Conservation (phyloP, 116 monocot genomes). For the Cymodocea nodosa region DNA sequence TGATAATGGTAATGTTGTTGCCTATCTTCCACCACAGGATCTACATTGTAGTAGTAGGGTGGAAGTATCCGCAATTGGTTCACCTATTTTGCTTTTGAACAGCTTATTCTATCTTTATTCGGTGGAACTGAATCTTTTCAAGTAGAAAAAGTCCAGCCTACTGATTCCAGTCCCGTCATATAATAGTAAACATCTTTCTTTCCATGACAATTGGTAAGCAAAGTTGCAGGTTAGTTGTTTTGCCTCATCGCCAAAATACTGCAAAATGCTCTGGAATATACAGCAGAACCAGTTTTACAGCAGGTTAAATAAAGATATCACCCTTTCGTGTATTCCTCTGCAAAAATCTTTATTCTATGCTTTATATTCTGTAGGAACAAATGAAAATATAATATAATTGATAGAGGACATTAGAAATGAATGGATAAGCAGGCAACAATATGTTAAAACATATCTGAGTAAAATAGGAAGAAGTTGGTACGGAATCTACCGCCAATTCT, state of each 20-base stretch:
- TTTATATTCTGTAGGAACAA: slow-evolving; percentile 33
- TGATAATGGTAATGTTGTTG: no score
- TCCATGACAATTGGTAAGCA: no score
- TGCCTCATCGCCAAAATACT: background rate
- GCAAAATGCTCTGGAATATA: background rate
- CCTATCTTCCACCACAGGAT: no score
- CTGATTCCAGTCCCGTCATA: no score
- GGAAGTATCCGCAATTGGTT: no score
- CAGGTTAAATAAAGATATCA: slow-evolving; percentile 6
- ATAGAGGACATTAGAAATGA: background rate
- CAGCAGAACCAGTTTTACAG: background rate
- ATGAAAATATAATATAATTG: slow-evolving; percentile 1
- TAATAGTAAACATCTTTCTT: no score
- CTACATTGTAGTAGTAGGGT: no score
- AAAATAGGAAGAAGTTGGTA: background rate
- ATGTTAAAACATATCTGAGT: background rate
- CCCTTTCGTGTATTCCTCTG: slow-evolving; percentile 17
- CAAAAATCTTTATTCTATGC: slow-evolving; percentile 53
- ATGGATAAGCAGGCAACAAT: background rate
- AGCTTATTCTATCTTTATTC: no score
- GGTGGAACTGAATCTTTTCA: no score
- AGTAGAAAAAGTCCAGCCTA: no score
- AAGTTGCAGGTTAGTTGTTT: no score
- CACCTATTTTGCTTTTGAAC: no score
- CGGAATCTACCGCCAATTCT: slow-evolving; percentile 49